Conservation (phyloP, 108 stramenopile species). For the Epipyxis sp. region DNA sequence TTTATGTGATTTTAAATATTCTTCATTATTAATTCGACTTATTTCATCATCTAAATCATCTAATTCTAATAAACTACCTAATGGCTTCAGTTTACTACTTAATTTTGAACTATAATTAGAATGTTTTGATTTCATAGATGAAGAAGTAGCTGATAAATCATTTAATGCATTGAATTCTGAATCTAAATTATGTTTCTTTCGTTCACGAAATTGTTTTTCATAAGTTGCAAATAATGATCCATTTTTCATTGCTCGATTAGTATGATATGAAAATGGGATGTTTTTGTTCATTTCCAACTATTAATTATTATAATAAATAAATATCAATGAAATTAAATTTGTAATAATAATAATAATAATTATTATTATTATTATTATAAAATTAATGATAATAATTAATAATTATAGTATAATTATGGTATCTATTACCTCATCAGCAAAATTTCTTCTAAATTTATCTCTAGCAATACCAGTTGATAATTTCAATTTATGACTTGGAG, state of each 20-base stretch:
- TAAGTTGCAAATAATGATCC: neutral
- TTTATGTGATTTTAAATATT: neutral
- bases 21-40: neutral
- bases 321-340: too few species aligned
- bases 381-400: too few species aligned
- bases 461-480: neutral
- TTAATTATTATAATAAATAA: too few species aligned
- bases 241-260: neutral
- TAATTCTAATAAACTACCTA: too few species aligned
- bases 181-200: neutral
- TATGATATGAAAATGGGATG: constrained; percentile 5
- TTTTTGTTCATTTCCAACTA: neutral
- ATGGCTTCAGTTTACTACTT: too few species aligned
- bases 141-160: too few species aligned
- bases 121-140: too few species aligned
- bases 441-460: neutral
- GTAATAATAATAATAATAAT: too few species aligned
- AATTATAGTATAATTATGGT: neutral
- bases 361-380: too few species aligned
- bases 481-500: neutral
- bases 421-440: neutral
- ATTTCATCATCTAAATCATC: constrained; percentile 7
- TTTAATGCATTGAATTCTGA: too few species aligned
- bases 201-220: neutral
- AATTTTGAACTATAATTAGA: too few species aligned